Evolutionary conservation across 345 rosid species (phyloP), one percentile per base, ranked within the genome.

Genomic region (Eucalyptus guilfoylei): DNA sequence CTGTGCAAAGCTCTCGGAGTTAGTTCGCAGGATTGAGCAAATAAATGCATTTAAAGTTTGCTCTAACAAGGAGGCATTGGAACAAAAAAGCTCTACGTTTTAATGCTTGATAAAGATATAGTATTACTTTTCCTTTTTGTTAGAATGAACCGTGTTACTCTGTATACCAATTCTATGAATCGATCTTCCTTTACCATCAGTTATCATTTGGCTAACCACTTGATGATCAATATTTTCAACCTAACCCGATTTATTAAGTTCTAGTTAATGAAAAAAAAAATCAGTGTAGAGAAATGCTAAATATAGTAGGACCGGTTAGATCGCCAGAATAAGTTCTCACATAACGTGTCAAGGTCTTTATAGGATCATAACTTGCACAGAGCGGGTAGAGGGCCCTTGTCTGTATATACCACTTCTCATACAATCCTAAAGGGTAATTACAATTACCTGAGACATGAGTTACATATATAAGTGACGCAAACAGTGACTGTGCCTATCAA

Each of bases 401-500:
- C 67, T 6, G 13, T 58, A 58, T 11, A 11, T 55, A 55, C 15
- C 67, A 58, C n/a, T 58, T 26, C 67, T 58, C 1, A 26, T 58
- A 5, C 67, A 58, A 58, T 58, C 67, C 67, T 11, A 24, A 26
- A 5, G 67, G 30, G n/a, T 12, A 26, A 11, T 26, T 58, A 58
- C 67, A 58, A 11, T 26, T 30, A 58, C 67, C 3, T 58, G 2
- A 26, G 1, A 14, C 50, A 49, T 49, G 50, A 49, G 50, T 49
- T 14, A 49, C 50, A 5, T 49, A 49, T 5, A 14, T 5, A 49
- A 49, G 17, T 49, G 50, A 49, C 7, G 17, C 50, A 49, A 49
- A 14, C 14, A 49, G 50, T 49, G 0, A 0, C 50, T 0, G 1
- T 49, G 50, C 50, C 50, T 1, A 58, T 58, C n/a, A 72, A 6